Evolutionary conservation across 176 grass and related monocot genomes (phyloP), one percentile per base, ranked within the genome.

Genomic region (Hsuehochloa calcarea): DNA sequence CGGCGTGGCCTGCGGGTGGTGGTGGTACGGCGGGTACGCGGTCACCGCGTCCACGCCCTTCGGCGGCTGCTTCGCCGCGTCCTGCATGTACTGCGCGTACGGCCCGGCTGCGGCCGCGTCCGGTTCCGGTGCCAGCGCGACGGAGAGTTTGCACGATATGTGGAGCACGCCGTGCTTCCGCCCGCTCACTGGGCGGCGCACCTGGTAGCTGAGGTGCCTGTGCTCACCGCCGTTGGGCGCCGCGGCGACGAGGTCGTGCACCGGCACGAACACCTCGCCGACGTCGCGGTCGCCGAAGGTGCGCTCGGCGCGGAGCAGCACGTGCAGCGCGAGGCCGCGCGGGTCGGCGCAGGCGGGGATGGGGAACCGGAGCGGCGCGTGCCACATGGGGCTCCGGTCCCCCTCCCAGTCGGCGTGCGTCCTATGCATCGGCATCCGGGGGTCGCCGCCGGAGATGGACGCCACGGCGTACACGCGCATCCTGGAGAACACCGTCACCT

Each of bases 381-480:
- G 85, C 94, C 94, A 97, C 74, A 65, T 79, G 47, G 94, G 94
- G 80, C 39, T 89, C 31, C 86, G 92, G 3, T 90, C 92, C 4
- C 90, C 88, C 5, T 83, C 72, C 8, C 83, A 73, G 70, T 94
- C 92, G 46, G 90, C 59, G 63, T 77, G 55, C n/a, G 94, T 97
- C n/a, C 94, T 55, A 63, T 92, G 90, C 63, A 74, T 85, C 22
- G 84, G 79, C 16, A 86, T 70, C 39, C 83, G 62, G 0, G 86
- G 88, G 60, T 91, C 94, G 55, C 85, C 85, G 66, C 91, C 92
- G 70, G 84, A 87, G 83, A 97, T 89, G 81, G 90, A 92, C 55
- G 74, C 92, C 17, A 92, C 75, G 58, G 92, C 90, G 68, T 97
- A 97, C 78, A 97, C 90, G 9, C 89, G 88, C 94, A 94, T 97